These are phyloP conservation scores for Sugiyamaella paludigena DNA, from an alignment of 1,139 yeast species.

Conservation along the genomic window DNA sequence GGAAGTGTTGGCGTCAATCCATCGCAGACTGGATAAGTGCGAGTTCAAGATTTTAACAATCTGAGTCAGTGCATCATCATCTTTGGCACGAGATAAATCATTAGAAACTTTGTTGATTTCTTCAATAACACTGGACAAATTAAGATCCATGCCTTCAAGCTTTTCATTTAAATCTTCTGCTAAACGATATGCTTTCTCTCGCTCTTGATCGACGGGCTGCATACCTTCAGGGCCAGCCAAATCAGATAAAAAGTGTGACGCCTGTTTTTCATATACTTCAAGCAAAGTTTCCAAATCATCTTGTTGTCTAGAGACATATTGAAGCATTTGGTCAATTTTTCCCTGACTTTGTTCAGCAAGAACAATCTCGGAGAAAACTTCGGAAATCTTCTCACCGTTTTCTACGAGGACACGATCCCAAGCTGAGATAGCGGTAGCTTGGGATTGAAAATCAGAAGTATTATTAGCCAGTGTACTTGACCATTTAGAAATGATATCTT, in stretches of 20 bases:
- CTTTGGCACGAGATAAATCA: conserved; percentile 63
- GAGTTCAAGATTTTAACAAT: conserved; percentile 80
- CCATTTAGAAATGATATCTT: conserved; percentile 92
- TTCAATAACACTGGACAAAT: conserved; percentile 69
- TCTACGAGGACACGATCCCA: conserved; percentile 86
- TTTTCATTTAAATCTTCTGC: conserved; percentile 86
- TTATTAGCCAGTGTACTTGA: conserved; percentile 77
- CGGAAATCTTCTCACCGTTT: conserved; percentile 82
- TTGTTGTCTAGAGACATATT: conserved; percentile 88
- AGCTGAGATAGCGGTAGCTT: conserved; percentile 67
- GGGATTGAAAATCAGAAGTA: conserved; percentile 70
- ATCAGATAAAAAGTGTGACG: conserved; percentile 47
- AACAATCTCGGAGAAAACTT: conserved; percentile 71
- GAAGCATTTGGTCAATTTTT: conserved; percentile 81
- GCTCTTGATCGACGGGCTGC: conserved; percentile 67
- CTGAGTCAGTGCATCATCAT: conserved; percentile 54
- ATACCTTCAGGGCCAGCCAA: conserved; percentile 38
- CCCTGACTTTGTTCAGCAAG: conserved; percentile 83
- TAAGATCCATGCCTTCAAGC: conserved; percentile 71
- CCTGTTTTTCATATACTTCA: conserved; percentile 83
- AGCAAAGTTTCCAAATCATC: conserved; percentile 81
- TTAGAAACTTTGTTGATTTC: conserved; percentile 88
- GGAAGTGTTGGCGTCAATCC: conserved; percentile 74
- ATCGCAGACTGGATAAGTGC: conserved; percentile 85
- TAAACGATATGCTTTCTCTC: conserved; percentile 84